phyloP scores from a whole-genome alignment of 176 grass and related monocot genomes.

The Eremochloa ophiuroides region DNA sequence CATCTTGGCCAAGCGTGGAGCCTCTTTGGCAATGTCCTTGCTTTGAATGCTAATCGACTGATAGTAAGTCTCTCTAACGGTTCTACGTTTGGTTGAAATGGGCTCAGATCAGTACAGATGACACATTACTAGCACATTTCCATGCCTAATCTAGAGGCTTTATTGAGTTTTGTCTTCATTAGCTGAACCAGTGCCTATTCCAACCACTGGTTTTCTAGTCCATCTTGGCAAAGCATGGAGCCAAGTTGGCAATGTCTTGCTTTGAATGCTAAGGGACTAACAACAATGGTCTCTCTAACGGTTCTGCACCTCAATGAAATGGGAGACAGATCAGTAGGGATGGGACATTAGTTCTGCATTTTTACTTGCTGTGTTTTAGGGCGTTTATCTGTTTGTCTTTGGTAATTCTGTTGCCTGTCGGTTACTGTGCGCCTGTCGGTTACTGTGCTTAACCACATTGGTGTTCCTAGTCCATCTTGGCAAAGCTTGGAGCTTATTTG shows the following conservation, averaged over 20 bases:
- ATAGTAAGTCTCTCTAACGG: slow-evolving; percentile 24
- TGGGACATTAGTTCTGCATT: slow-evolving; percentile 6
- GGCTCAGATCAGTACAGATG: slow-evolving; percentile 26
- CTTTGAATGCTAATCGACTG: slow-evolving; percentile 80
- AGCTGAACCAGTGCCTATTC: not conserved
- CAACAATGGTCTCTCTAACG: slow-evolving; percentile 29
- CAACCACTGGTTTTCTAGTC: not conserved
- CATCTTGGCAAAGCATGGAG: slow-evolving; percentile 35
- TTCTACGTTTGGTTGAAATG: slow-evolving; percentile 23
- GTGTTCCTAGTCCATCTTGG: slow-evolving; percentile 27
- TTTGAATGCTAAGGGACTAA: slow-evolving; percentile 63
- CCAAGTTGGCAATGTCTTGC: slow-evolving; percentile 12
- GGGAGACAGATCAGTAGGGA: slow-evolving; percentile 30
- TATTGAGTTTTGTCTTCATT: not conserved
- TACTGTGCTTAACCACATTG: not conserved
- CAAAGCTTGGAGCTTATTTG: not conserved
- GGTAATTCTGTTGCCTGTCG: not conserved
- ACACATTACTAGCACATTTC: not conserved
- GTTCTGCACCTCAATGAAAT: slow-evolving; percentile 40
- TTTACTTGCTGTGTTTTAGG: not conserved
- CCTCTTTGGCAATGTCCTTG: slow-evolving; percentile 27
- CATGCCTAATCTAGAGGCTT: not conserved
- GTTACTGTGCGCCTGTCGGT: not conserved
- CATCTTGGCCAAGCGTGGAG: slow-evolving; percentile 31
- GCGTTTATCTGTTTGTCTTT: not conserved